These are phyloP conservation scores for Vigna mungo DNA, from an alignment of 306 rosid species.

Conservation along the genomic window DNA sequence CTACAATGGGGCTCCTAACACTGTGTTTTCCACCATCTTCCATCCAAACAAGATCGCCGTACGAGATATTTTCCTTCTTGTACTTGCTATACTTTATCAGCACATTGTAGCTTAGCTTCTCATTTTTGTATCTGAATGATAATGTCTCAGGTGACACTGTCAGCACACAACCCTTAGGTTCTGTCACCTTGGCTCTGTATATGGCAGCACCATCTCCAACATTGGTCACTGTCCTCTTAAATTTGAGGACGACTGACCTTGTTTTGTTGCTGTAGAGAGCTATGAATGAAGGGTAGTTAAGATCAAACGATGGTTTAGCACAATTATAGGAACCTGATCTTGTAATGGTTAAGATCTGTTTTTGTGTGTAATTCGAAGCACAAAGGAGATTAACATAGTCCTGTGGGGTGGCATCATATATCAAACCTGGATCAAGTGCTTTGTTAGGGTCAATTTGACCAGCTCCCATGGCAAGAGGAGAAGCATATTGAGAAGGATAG, in stretches of 20 bases:
- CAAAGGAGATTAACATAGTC: conserved; percentile 62
- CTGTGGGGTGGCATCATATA: conserved; percentile 60
- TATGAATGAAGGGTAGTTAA: conserved; percentile 63
- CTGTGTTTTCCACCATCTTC: conserved; percentile 41
- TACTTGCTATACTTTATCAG: background rate
- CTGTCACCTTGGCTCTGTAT: conserved; percentile 48
- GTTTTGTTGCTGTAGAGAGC: conserved; percentile 26
- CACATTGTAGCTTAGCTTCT: conserved; percentile 48
- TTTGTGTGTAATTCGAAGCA: conserved; percentile 39
- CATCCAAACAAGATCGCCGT: conserved; percentile 47
- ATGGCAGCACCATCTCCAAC: conserved; percentile 55
- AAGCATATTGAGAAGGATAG: conserved; percentile 41
- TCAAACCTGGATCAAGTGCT: conserved; percentile 62
- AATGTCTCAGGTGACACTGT: conserved; percentile 47
- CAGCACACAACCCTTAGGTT: conserved; percentile 46
- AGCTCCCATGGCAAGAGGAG: conserved; percentile 60
- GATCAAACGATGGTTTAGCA: conserved; percentile 53
- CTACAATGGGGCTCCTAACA: conserved; percentile 53
- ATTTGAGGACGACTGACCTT: background rate
- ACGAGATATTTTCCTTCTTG: conserved; percentile 27
- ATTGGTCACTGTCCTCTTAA: conserved; percentile 55
- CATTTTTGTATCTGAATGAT: conserved; percentile 43
- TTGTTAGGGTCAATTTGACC: conserved; percentile 59
- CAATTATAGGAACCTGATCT: conserved; percentile 49
- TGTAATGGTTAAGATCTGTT: conserved; percentile 51